phyloP scores from a whole-genome alignment of 768 basidiomycete genomes.

The Termitomyces titanicus region DNA sequence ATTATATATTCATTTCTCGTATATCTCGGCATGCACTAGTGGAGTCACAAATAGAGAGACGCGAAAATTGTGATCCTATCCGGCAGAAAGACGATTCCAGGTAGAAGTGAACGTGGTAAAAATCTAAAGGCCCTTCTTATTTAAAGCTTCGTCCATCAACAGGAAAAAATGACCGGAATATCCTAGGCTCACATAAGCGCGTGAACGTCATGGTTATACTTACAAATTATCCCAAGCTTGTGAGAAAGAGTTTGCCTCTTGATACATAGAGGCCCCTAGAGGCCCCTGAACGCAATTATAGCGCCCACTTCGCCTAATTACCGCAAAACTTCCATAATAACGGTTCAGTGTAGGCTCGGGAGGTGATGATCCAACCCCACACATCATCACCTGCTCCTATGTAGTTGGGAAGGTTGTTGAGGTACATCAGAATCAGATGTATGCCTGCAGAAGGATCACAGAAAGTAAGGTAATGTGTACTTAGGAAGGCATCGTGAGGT shows the following conservation, averaged over 20 bases:
- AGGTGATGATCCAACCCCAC: too few species aligned
- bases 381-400: conserved; percentile 2
- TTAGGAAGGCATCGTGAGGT: too few species aligned
- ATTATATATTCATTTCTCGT: too few species aligned
- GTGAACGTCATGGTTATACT: too few species aligned
- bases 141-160: too few species aligned
- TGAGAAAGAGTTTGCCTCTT: neutral
- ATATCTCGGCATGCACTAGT: neutral
- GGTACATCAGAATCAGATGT: neutral
- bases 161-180: neutral
- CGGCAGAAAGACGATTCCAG: neutral
- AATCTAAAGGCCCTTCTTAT: too few species aligned
- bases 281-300: neutral
- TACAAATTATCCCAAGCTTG: neutral
- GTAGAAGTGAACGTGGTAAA: neutral
- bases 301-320: neutral
- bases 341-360: too few species aligned
- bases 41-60: neutral
- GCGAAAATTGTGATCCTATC: neutral
- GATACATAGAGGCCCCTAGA: too few species aligned
- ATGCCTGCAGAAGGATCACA: too few species aligned
- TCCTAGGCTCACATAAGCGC: too few species aligned
- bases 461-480: too few species aligned
- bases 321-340: neutral
- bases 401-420: neutral